Base-by-base conservation (phyloP, 1,139 yeast species). In the Geotrichum klebahnii region DNA sequence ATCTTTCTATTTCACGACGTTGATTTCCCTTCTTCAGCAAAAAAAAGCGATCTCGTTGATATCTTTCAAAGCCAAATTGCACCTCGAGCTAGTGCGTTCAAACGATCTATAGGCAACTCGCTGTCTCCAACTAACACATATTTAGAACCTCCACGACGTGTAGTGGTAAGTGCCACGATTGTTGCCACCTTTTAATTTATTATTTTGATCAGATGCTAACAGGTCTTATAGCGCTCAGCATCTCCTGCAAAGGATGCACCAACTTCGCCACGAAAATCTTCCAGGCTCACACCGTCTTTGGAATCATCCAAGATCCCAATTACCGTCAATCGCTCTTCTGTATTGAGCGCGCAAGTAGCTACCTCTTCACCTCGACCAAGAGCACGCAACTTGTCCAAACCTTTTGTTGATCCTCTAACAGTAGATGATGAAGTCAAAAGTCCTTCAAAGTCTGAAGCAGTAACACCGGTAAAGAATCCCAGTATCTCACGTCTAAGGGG, bases 1-100 rank as follows among this genome's bases (percentile, higher is more conserved):
- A 73, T 85, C 38, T 71, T 88, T 53, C 67, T 73, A 29, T 79
- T 77, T 49, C 76, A 85, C 62, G 71, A 75, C n/a, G 72, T 87
- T 20, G 67, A 67, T 5, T 81, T 73, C 61, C 75, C 83, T 0
- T 72, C 84, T 3, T 74, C 77, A 46, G 80, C 85, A 9, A 83
- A 81, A 61, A 88, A 88, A 65, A 67, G 76, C 2, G 79, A 77
- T 8, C 70, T 85, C 53, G 67, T 85, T 5, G 70, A 69, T 17
- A 61, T 83, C 5, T 85, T 81, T 63, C 67, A 73, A 14, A 63
- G 68, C 2, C 63, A 78, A 12, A 69, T 85, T 40, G 62, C 64
- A 12, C 74, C 79, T 24, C 29, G 40, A 23, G 41, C 41, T 26
- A 6, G 10, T 26, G 9, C 10, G 29, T 10, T 26, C 10, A 26